Evolutionary conservation across 2,329 filamentous ascomycete genomes (phyloP), one percentile per base, ranked within the genome.

Genomic region (Albophoma yamanashiensis): DNA sequence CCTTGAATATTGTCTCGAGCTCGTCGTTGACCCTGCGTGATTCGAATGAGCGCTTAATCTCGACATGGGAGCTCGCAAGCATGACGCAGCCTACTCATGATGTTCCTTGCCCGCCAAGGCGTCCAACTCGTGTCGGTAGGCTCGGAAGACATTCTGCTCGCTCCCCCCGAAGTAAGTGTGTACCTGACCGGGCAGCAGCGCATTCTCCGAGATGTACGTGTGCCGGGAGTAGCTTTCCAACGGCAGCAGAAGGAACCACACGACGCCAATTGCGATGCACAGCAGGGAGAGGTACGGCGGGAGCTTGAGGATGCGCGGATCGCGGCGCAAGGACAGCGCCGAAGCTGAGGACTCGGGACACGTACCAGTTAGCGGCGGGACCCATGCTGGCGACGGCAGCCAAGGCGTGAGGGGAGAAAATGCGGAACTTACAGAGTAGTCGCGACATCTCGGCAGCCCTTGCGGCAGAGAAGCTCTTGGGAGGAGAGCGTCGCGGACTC

Each of bases 181-280:
- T 11, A 97, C 94, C 74, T 99, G 94, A 2, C 92, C 94, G 0
- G 94, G 94, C 17, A 99, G 79, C 40, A 99, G 85, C 14, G 94
- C 94, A 73, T 99, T 99, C 74, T 99, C 94, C 52, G 93, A 97
- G 61, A 99, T 94, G 74, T 99, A 99, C 1, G 93, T 99, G 62
- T 84, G 82, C 65, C 94, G 86, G 57, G 92, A 96, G 77, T 97
- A 96, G 65, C 92, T 84, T 74, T 97, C 84, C 58, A 97, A 81
- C 3, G 94, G 94, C 1, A 99, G 84, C 39, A 97, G 81, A 27
- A 97, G 84, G 17, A 99, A 85, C 91, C 93, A 99, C 66, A 85
- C 83, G 60, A 97, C 83, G 58, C 94, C 94, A 68, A 96, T 83
- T 56, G 93, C 68, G 67, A 97, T 86, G 75, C 89, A 95, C 47